A percentile compares a stretch with the other conserved stretches of the same genome.
phyloP scores from a whole-genome alignment of 2,329 filamentous ascomycete species.

The Polytolypa hystricis region DNA sequence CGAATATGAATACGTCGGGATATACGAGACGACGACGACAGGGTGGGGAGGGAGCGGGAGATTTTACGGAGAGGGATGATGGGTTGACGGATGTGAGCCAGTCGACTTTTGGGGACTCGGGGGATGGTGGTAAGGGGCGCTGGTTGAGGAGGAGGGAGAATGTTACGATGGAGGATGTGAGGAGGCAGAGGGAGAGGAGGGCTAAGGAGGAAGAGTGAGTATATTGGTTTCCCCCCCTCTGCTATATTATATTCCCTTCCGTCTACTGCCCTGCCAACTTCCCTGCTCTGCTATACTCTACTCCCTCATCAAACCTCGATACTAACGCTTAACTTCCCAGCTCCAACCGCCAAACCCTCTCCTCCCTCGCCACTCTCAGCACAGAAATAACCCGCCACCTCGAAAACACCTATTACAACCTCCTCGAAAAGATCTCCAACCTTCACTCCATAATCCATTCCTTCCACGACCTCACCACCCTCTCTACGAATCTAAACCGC shows the following conservation, averaged over 20 bases:
- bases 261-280: background rate
- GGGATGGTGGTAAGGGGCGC: conserved; percentile 13
- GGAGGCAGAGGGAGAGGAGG: conserved; percentile 48
- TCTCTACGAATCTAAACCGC: conserved; percentile 24
- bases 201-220: conserved; percentile 66
- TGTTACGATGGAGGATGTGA: conserved; percentile 25
- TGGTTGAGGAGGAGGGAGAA: conserved; percentile 21
- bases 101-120: conserved; percentile 12
- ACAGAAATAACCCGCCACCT: conserved; percentile 35
- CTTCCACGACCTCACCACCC: conserved; percentile 31
- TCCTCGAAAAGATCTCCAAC: conserved; percentile 33
- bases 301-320: background rate
- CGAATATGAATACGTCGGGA: too few relatives aligned
- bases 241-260: background rate
- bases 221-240: conserved; percentile 18
- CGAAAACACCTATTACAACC: conserved; percentile 39
- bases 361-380: conserved; percentile 26
- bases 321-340: conserved; percentile 4
- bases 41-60: conserved; percentile 13
- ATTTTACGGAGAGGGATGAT: background rate
- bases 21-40: conserved; percentile 21
- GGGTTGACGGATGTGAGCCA: conserved; percentile 9
- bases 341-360: conserved; percentile 22
- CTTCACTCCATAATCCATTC: conserved; percentile 32
- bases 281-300: background rate